Evolutionary conservation across 129 eudicot species (phyloP).

Genomic region (Saussurea involucrata): DNA sequence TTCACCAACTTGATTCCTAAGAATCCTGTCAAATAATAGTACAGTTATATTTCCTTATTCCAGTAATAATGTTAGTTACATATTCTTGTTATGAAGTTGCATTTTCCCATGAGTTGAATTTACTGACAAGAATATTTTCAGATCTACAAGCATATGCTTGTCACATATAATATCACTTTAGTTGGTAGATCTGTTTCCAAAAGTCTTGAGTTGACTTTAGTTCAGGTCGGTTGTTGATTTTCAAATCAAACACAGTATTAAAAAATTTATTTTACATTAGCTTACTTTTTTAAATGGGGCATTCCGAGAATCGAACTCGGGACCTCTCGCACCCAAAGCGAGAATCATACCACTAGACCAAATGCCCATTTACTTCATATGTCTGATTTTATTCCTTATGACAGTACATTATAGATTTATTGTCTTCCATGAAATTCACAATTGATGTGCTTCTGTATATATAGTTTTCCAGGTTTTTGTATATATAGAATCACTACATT

Average conservation of each 20-base stretch:
- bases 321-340: conserved; percentile 97
- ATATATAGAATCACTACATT: neutral
- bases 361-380: conserved; percentile 39
- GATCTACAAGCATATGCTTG: conserved; percentile 2
- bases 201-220: neutral
- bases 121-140: neutral
- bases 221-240: neutral
- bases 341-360: conserved; percentile 95
- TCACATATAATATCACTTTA: neutral
- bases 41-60: neutral
- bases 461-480: neutral
- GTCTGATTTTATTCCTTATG: neutral
- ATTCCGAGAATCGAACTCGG: conserved; percentile 77
- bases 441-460: neutral
- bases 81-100: neutral
- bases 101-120: neutral
- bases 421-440: too few relatives aligned
- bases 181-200: neutral
- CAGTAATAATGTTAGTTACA: neutral
- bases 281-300: conserved; percentile 14
- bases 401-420: neutral
- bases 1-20: neutral
- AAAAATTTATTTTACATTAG: neutral
- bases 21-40: neutral
- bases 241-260: neutral